Evolutionary conservation across 495 filamentous ascomycete species (phyloP), one percentile per base, ranked within the genome.

Genomic region (Bombardia bombarda): DNA sequence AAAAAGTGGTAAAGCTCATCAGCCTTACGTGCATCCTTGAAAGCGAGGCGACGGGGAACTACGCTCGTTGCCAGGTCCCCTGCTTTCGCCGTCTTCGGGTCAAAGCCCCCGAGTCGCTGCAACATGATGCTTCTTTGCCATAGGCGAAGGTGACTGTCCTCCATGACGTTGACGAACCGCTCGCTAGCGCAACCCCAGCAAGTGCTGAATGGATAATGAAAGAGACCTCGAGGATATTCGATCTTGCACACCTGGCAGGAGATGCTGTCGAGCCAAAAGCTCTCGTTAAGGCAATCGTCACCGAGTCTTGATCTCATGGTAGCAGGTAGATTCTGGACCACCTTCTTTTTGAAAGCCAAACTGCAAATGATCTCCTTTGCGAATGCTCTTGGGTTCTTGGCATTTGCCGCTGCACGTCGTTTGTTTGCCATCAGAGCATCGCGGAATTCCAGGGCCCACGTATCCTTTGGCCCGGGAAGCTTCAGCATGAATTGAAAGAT

Each of bases 401-500:
- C n/a, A n/a, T n/a, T n/a, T n/a, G n/a, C n/a, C n/a, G n/a, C n/a
- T n/a, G n/a, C n/a, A n/a, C n/a, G n/a, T n/a, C 32, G 19, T 4
- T 54, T 23, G 7, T 20, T 21, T 2, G 46, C 31, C 0, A 51
- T 23, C 19, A 52, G 7, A 2, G 53, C 49, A 9, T 61, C 58
- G 4, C 58, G 50, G 1, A 46, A 50, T 32, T 61, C 59, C 23
- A 49, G 9, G 0, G 52, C 48, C 58, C 58, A 61, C 10, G 59
- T 43, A 1, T n/a, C 7, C 30, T 59, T 50, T 0, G 53, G 50
- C 4, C 58, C 58, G 0, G 58, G 58, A 2, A 61, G 36, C 9
- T 43, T 47, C 14, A 48, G 35, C 2, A 61, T 32, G 25, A 59
- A 61, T 31, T 35, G 31, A 43, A 46, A 61, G 32, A 59, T 48